phyloP scores from a whole-genome alignment of 2,329 filamentous ascomycete species.

The Fusarium sp. region DNA sequence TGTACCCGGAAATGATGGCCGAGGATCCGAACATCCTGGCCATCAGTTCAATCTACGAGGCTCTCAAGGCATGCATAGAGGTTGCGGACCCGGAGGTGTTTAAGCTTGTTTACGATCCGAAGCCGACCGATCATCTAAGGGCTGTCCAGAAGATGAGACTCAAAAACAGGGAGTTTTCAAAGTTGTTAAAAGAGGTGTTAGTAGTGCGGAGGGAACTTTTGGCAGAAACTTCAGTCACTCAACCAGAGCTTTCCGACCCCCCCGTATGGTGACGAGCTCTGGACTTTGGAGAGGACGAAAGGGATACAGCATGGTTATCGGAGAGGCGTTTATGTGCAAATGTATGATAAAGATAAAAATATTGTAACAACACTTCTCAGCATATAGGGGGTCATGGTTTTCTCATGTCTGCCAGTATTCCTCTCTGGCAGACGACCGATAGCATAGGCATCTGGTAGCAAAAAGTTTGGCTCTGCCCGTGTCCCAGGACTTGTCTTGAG shows the following conservation, averaged over 20 bases:
- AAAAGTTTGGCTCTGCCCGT: neutral
- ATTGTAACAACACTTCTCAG: conserved; percentile 29
- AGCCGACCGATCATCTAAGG: conserved; percentile 10
- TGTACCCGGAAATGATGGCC: conserved; percentile 71
- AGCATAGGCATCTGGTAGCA: neutral
- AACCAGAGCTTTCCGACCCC: neutral
- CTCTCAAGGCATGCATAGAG: conserved; percentile 69
- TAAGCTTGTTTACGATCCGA: conserved; percentile 49
- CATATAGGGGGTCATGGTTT: neutral
- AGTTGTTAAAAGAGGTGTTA: conserved; percentile 53
- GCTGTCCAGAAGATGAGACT: conserved; percentile 42
- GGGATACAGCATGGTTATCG: neutral
- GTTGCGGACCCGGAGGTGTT: conserved; percentile 68
- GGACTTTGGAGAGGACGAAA: neutral
- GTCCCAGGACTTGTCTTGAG: neutral
- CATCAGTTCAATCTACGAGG: conserved; percentile 59
- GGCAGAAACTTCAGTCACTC: neutral
- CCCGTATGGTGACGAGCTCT: conserved; percentile 1
- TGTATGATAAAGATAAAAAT: conserved; percentile 21
- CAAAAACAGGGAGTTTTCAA: conserved; percentile 53
- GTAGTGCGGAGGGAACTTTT: conserved; percentile 31
- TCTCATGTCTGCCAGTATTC: neutral
- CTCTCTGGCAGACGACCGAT: neutral
- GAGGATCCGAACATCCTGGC: conserved; percentile 68
- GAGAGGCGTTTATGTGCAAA: conserved; percentile 5